phyloP scores from a whole-genome alignment of 331 rosid genomes.

The Prunus yedoensis region DNA sequence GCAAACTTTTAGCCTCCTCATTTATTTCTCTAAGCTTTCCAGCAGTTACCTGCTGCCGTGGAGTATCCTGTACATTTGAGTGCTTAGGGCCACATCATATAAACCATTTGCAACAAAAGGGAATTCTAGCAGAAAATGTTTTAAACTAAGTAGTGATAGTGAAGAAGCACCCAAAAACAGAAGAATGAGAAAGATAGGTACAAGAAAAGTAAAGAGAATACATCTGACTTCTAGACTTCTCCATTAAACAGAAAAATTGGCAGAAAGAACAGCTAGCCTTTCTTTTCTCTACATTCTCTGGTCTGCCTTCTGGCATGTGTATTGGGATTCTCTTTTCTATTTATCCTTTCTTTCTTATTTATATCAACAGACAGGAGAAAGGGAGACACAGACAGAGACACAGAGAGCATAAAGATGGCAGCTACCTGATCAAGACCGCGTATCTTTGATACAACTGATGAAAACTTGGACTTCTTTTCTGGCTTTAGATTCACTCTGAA shows the following conservation, averaged over 20 bases:
- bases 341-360: background rate
- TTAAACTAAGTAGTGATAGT: background rate
- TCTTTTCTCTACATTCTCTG: background rate
- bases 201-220: background rate
- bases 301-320: constrained; percentile 1
- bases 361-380: background rate
- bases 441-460: constrained; percentile 92
- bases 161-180: background rate
- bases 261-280: background rate
- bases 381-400: constrained; percentile 2
- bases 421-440: constrained; percentile 96
- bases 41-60: constrained; percentile 93
- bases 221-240: background rate
- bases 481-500: constrained; percentile 87
- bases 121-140: background rate
- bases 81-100: constrained; percentile 12
- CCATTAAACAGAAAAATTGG: background rate
- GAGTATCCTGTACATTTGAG: constrained; percentile 60
- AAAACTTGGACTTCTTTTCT: constrained; percentile 89
- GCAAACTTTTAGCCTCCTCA: constrained; percentile 92
- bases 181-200: background rate
- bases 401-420: constrained; percentile 8
- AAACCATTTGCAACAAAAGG: constrained; percentile 3
- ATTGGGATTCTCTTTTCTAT: background rate
- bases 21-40: constrained; percentile 95